Evolutionary conservation across 805 yeast genomes (phyloP).

Genomic region (Candida parachauliodes): DNA sequence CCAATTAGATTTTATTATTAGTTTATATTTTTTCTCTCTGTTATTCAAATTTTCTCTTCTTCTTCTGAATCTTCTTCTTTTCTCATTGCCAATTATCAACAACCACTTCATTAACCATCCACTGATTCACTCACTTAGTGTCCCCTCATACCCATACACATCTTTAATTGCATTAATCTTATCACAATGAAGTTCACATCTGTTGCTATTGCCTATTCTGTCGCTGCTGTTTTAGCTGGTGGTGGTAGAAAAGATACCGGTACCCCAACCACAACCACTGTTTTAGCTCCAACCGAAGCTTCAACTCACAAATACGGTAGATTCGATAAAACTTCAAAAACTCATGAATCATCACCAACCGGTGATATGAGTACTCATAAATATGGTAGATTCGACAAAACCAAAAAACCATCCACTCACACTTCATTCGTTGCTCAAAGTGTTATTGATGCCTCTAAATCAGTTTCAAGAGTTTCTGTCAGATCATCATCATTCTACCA

Average conservation of each 20-base stretch:
- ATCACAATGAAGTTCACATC: constrained; percentile 5
- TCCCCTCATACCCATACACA: no score
- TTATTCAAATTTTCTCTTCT: not conserved
- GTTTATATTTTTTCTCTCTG: not conserved
- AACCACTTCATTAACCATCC: no score
- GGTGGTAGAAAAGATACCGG: constrained; percentile 7
- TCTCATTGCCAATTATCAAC: not conserved
- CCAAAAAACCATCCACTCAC: constrained; percentile 5
- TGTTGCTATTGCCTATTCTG: not conserved
- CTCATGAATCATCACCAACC: constrained; percentile 4
- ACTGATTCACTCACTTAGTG: no score
- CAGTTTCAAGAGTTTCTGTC: constrained; percentile 5
- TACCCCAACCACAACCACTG: constrained; percentile 6
- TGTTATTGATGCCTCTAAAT: constrained; percentile 3
- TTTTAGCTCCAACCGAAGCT: constrained; percentile 5
- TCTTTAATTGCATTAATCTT: no score
- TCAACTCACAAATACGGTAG: constrained; percentile 6
- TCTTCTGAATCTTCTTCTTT: not conserved
- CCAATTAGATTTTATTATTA: not conserved
- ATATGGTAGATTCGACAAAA: constrained; percentile 8
- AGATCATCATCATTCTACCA: constrained; percentile 6
- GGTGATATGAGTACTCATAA: constrained; percentile 1
- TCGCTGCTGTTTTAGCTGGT: constrained; percentile 1
- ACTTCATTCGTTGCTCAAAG: constrained; percentile 4
- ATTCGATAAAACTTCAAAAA: constrained; percentile 6